These are phyloP conservation scores for Claviceps fusiformis DNA, from an alignment of 2,329 filamentous ascomycete genomes.

Conservation along the genomic window DNA sequence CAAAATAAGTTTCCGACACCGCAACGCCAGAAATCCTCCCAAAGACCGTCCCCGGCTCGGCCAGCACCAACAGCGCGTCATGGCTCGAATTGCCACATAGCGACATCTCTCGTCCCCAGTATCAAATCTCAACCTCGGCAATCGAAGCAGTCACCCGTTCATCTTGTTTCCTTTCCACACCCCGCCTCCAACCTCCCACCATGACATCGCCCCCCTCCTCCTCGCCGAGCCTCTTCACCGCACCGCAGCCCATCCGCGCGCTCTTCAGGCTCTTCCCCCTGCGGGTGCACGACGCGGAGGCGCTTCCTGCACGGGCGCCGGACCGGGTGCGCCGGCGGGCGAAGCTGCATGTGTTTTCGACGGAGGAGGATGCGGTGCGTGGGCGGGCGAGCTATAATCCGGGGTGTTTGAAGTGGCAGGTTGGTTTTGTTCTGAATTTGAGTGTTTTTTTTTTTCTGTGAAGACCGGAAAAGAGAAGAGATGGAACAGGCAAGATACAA, in stretches of 20 bases:
- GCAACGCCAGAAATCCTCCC: conserved; percentile 2
- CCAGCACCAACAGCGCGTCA: no score
- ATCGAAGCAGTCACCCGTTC: not conserved
- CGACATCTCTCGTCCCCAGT: not conserved
- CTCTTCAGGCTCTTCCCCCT: conserved; percentile 81
- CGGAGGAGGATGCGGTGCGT: conserved; percentile 42
- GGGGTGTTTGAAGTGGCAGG: conserved; percentile 92
- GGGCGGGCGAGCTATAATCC: conserved; percentile 77
- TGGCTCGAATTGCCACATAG: not conserved
- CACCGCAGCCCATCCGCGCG: conserved; percentile 63
- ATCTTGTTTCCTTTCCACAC: not conserved
- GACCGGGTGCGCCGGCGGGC: conserved; percentile 28
- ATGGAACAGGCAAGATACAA: not conserved
- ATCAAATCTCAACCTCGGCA: no score
- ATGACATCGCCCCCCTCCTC: conserved; percentile 5
- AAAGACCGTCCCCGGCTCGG: not conserved
- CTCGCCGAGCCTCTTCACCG: conserved; percentile 31
- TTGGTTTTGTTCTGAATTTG: conserved; percentile 25
- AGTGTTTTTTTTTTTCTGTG: not conserved
- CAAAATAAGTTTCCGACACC: not conserved
- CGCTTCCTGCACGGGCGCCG: conserved; percentile 50
- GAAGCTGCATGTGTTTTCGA: conserved; percentile 66
- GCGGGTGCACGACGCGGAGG: conserved; percentile 58
- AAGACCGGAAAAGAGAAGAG: no score
- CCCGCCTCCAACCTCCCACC: not conserved